Conservation (phyloP, 2,329 filamentous ascomycete genomes). For the Triangularia setosa region DNA sequence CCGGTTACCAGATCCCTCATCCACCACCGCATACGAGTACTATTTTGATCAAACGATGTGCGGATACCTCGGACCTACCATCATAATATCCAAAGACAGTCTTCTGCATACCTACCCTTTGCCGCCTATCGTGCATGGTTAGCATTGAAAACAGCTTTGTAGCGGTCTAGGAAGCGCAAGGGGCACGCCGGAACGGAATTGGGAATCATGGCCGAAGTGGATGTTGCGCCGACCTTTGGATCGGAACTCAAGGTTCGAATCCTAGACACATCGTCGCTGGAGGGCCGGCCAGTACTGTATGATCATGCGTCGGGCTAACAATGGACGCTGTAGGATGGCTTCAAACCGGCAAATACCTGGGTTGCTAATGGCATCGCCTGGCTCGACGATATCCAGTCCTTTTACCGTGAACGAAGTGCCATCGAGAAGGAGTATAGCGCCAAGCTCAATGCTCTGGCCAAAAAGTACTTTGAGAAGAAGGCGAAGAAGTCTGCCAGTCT, state of each 20-base stretch:
- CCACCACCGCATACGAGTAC: background rate
- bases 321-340: slow-evolving; percentile 68
- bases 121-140: slow-evolving; percentile 20
- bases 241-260: slow-evolving; percentile 79
- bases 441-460: slow-evolving; percentile 81
- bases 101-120: slow-evolving; percentile 13
- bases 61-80: background rate
- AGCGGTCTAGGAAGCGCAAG: slow-evolving; percentile 15
- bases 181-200: slow-evolving; percentile 3
- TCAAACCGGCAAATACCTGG: slow-evolving; percentile 93
- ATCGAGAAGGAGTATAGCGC: slow-evolving; percentile 97
- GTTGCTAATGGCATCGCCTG: slow-evolving; percentile 83
- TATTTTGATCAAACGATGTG: background rate
- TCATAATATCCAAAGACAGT: slow-evolving; percentile 2
- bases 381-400: slow-evolving; percentile 95
- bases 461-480: slow-evolving; percentile 96
- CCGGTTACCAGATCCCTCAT: slow-evolving; percentile 3
- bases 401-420: slow-evolving; percentile 88
- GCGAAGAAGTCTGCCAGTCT: slow-evolving; percentile 80
- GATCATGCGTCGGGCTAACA: slow-evolving; percentile 3
- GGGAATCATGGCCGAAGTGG: slow-evolving; percentile 71
- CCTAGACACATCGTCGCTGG: slow-evolving; percentile 19
- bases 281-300: background rate
- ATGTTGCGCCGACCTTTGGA: slow-evolving; percentile 82
- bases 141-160: slow-evolving; percentile 2